A percentile compares a stretch with the other conserved stretches of the same genome.
These are phyloP conservation scores for Fraxinus paxiana DNA, from an alignment of 305 asterid species.

Conservation along the genomic window DNA sequence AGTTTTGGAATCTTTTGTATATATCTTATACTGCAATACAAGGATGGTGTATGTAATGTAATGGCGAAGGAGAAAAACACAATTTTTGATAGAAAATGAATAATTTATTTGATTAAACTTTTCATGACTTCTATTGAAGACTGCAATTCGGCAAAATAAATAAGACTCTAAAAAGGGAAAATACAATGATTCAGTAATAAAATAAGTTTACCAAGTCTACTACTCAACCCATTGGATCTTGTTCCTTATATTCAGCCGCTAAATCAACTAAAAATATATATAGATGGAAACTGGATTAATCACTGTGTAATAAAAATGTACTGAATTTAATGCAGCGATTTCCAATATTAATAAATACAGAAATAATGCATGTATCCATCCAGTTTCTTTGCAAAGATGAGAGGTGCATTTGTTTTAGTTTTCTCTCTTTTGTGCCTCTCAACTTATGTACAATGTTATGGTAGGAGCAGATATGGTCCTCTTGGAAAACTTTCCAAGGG, in stretches of 20 bases:
- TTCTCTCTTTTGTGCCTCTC: conserved; percentile 25
- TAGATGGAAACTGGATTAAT: not conserved
- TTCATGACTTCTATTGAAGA: not conserved
- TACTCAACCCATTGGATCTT: not conserved
- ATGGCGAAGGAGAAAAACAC: not conserved
- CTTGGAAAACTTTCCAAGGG: conserved; percentile 13
- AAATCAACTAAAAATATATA: not conserved
- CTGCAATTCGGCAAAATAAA: not conserved
- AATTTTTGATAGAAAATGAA: not conserved
- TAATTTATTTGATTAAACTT: not conserved
- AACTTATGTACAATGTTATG: conserved; percentile 29
- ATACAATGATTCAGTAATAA: not conserved
- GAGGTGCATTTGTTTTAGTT: conserved; percentile 1
- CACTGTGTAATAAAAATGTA: not conserved
- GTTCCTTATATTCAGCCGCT: not conserved
- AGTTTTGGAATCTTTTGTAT: not conserved
- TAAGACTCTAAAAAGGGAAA: not conserved
- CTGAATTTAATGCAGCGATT: not conserved
- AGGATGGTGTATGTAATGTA: not conserved
- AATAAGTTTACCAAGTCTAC: not conserved
- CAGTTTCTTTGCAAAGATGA: conserved; percentile 22
- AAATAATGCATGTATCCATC: not conserved
- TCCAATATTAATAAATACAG: not conserved
- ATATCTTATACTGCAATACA: not conserved
- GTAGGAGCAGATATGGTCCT: conserved; percentile 22